Evolutionary conservation across 805 yeast species (phyloP), one percentile per base, ranked within the genome.

Genomic region (Hermanozyma aechmeae): DNA sequence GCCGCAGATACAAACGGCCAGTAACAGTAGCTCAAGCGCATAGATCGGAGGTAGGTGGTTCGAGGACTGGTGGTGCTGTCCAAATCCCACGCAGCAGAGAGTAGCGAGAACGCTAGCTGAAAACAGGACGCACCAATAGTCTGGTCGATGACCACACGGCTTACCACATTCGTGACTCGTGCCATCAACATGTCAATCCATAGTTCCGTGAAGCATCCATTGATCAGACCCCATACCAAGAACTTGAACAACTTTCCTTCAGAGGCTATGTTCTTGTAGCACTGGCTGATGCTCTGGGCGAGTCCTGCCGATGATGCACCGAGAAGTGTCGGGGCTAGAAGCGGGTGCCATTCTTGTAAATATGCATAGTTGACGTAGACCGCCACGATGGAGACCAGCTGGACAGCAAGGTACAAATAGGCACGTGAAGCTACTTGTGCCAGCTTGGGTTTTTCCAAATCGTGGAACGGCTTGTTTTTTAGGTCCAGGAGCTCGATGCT

Each of bases 1-100:
- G 65, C 35, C 6, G 66, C 50, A 10, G 79, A 71, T 30, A 73
- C 67, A 24, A 68, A 50, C 3, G 83, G 81, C 79, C 81, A 76
- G 29, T 65, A 61, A 43, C 71, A 51, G 42, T 68, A 73, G 20
- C 76, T 66, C 32, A 67, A 63, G 31, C 65, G 67, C 34, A 76
- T 47, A 6, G 76, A 59, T 25, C 61, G 66, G 30, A 70, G 32
- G 37, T 61, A 73, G 6, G 67, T 51, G 12, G 44, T 19, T 5
- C 26, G 30, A 8, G 21, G 21, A 8, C 8, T 11, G 46, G 48
- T 29, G 49, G 65, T 28, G 48, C 56, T 61, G 11, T 61, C 63
- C 20, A 63, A 56, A 33, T 76, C 82, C 82, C 83, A 76, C 8
- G 71, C 39, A 24, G 69, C 58, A 34, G 63, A 66, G 33, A 62